Percentiles rank a stretch among this genome's conserved stretches.
phyloP scores from a whole-genome alignment of 1,284 basidiomycete species.

The Inonotus obliquus region DNA sequence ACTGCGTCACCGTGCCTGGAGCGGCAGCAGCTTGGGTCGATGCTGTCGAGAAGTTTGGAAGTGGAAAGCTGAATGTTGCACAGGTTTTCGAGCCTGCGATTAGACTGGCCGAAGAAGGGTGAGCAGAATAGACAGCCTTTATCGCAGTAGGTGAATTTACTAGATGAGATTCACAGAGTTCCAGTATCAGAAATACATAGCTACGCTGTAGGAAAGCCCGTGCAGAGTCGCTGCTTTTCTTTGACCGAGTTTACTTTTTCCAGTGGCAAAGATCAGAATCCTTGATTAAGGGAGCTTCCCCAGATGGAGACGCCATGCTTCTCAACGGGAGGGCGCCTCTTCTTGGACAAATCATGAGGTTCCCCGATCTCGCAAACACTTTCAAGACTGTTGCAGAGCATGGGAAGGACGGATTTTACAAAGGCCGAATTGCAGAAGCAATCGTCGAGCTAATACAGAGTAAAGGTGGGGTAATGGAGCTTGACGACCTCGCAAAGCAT shows the following conservation, averaged over 20 bases:
- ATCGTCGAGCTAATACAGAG: constrained; percentile 83
- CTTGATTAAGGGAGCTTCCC: constrained; percentile 77
- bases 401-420: constrained; percentile 91
- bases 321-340: constrained; percentile 75
- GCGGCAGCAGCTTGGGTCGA: constrained; percentile 93
- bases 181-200: constrained; percentile 80
- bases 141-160: neutral
- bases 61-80: constrained; percentile 69
- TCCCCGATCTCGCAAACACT: constrained; percentile 79
- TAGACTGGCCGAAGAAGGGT: constrained; percentile 83
- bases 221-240: neutral
- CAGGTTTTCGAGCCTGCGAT: constrained; percentile 91
- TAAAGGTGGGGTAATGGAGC: constrained; percentile 86
- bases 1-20: constrained; percentile 90
- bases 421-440: constrained; percentile 81
- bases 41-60: constrained; percentile 80
- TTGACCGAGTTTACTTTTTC: neutral
- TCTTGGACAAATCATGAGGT: constrained; percentile 72
- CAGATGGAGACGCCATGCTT: constrained; percentile 82
- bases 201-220: constrained; percentile 38
- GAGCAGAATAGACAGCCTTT: constrained; percentile 15
- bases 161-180: constrained; percentile 39
- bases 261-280: constrained; percentile 77
- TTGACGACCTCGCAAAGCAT: constrained; percentile 83
- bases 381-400: constrained; percentile 77